A percentile compares a stretch with the other conserved stretches of the same genome.
Evolutionary conservation across 768 basidiomycete species (phyloP).

Genomic region (Boletus barrowsii): DNA sequence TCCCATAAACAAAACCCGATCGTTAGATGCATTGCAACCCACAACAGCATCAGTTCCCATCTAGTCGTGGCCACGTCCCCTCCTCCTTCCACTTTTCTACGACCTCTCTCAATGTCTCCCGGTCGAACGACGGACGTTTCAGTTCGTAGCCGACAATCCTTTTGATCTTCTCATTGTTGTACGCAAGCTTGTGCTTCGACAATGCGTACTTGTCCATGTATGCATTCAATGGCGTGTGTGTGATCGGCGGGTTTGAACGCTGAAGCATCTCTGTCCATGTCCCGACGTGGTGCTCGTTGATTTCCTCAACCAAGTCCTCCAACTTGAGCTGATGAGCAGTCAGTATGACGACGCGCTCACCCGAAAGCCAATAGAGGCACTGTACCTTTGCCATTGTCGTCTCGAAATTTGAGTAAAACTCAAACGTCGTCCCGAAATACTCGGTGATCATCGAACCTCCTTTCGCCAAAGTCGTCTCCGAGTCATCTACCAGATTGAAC

Average conservation of each 20-base stretch:
- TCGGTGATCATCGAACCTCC: constrained; percentile 65
- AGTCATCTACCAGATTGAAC: constrained; percentile 86
- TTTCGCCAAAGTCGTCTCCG: constrained; percentile 64
- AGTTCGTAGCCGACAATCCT: constrained; percentile 67
- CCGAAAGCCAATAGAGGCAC: constrained; percentile 1
- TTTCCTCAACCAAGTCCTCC: constrained; percentile 74
- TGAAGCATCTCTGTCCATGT: constrained; percentile 82
- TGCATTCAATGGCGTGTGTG: constrained; percentile 68
- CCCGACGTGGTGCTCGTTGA: constrained; percentile 80
- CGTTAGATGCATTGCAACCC: constrained; percentile 6
- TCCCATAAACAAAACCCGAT: constrained; percentile 14
- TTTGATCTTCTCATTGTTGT: constrained; percentile 73
- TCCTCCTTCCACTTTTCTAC: constrained; percentile 82
- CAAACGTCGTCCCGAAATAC: constrained; percentile 75
- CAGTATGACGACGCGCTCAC: not conserved
- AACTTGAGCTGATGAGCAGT: constrained; percentile 46
- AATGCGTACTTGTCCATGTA: constrained; percentile 77
- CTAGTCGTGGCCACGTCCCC: constrained; percentile 37
- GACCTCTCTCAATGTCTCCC: constrained; percentile 61
- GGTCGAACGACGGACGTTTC: constrained; percentile 58
- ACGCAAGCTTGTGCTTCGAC: constrained; percentile 65
- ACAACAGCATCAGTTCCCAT: constrained; percentile 8
- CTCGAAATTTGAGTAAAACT: constrained; percentile 73
- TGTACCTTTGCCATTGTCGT: constrained; percentile 64
- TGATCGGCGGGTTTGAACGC: constrained; percentile 66